Evolutionary conservation across 2,329 filamentous ascomycete genomes (phyloP).

Genomic region (Piedraia hortae): DNA sequence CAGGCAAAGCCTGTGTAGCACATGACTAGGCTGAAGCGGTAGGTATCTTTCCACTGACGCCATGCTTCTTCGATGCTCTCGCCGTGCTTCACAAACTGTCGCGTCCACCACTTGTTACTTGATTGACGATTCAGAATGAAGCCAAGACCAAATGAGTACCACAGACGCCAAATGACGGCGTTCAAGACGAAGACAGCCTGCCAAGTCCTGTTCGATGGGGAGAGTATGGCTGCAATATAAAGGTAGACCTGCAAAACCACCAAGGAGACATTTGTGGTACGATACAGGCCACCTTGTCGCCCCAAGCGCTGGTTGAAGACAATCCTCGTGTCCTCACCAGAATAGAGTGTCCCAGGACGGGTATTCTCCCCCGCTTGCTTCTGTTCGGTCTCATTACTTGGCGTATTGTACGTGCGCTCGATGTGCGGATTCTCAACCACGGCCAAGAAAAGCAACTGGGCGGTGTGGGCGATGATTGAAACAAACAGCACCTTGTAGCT

Average conservation of each 20-base stretch:
- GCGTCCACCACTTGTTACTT: slow-evolving; percentile 75
- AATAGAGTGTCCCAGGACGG: slow-evolving; percentile 13
- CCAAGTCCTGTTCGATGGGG: slow-evolving; percentile 47
- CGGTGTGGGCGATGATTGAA: slow-evolving; percentile 77
- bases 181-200: slow-evolving; percentile 58
- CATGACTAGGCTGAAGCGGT: slow-evolving; percentile 76
- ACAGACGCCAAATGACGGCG: slow-evolving; percentile 59
- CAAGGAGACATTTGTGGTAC: slow-evolving; percentile 59
- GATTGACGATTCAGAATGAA: slow-evolving; percentile 67
- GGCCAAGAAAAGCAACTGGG: slow-evolving; percentile 78
- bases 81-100: slow-evolving; percentile 91
- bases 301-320: slow-evolving; percentile 35
- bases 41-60: slow-evolving; percentile 92
- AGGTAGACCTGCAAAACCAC: slow-evolving; percentile 53
- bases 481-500: slow-evolving; percentile 96
- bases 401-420: slow-evolving; percentile 88
- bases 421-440: slow-evolving; percentile 93
- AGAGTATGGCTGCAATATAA: slow-evolving; percentile 41
- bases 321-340: slow-evolving; percentile 20
- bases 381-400: slow-evolving; percentile 24
- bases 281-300: slow-evolving; percentile 79
- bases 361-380: slow-evolving; percentile 15
- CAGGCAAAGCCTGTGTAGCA: slow-evolving; percentile 72
- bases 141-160: slow-evolving; percentile 76
- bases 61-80: slow-evolving; percentile 77